These are phyloP conservation scores for Saccharomycopsis olivae DNA, from an alignment of 805 yeast species.

Conservation along the genomic window DNA sequence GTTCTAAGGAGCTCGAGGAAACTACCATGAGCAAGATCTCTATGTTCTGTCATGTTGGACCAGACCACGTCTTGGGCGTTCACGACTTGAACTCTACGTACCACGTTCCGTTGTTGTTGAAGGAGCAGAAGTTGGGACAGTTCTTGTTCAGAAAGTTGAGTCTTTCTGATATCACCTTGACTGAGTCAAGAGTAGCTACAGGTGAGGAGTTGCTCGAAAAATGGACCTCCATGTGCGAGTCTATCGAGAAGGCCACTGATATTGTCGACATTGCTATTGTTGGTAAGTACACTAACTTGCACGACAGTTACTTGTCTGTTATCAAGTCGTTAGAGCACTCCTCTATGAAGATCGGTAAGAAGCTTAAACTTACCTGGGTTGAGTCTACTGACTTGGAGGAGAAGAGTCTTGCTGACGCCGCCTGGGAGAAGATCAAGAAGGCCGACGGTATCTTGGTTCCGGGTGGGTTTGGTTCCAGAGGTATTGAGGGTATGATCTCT, in stretches of 20 bases:
- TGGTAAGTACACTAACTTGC: conserved; percentile 92
- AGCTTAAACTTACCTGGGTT: conserved; percentile 87
- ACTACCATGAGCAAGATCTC: conserved; percentile 93
- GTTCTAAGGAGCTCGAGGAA: conserved; percentile 68
- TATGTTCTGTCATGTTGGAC: conserved; percentile 98
- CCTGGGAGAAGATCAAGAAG: conserved; percentile 87
- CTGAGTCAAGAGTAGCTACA: conserved; percentile 40
- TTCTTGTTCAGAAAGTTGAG: conserved; percentile 60
- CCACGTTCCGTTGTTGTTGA: conserved; percentile 87
- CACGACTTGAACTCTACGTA: conserved; percentile 95
- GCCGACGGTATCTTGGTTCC: conserved; percentile 97
- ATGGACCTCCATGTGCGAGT: conserved; percentile 74
- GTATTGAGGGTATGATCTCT: conserved; percentile 95
- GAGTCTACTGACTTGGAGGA: conserved; percentile 88
- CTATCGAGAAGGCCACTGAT: conserved; percentile 75
- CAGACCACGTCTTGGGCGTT: conserved; percentile 94
- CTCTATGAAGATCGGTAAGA: conserved; percentile 79
- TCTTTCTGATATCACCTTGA: conserved; percentile 37
- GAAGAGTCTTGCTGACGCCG: conserved; percentile 57
- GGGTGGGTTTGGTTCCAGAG: conserved; percentile 96
- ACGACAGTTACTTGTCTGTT: conserved; percentile 91
- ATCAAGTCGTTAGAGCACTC: conserved; percentile 94
- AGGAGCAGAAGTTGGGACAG: conserved; percentile 75
- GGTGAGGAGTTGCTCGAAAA: conserved; percentile 63
- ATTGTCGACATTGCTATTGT: conserved; percentile 91